Evolutionary conservation across 2,329 filamentous ascomycete species (phyloP).

Genomic region (Aspergillus hiratsukae): DNA sequence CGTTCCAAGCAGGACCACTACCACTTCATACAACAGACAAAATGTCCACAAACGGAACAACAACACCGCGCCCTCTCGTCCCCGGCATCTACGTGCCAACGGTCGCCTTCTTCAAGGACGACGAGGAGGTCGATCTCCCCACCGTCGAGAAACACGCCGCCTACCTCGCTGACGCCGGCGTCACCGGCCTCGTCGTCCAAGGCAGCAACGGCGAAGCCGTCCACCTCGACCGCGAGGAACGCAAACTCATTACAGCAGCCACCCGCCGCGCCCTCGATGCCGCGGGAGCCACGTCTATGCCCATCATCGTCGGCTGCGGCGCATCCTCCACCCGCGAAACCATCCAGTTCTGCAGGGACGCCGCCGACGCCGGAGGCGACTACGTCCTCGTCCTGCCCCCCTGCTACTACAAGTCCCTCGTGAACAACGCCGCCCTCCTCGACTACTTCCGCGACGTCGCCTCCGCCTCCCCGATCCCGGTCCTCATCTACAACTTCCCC

Average conservation of each 20-base stretch:
- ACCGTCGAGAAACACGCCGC: slow-evolving; percentile 59
- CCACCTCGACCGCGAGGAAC: slow-evolving; percentile 67
- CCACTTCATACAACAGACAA: neutral
- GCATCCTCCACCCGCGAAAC: slow-evolving; percentile 70
- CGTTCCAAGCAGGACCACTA: neutral
- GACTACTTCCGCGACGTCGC: slow-evolving; percentile 65
- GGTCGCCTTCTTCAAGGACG: slow-evolving; percentile 65
- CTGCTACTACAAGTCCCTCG: slow-evolving; percentile 67
- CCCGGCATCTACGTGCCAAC: slow-evolving; percentile 68
- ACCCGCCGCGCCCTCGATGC: slow-evolving; percentile 66
- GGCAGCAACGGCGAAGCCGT: slow-evolving; percentile 82
- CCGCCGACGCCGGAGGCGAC: slow-evolving; percentile 65
- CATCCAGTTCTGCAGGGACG: slow-evolving; percentile 64
- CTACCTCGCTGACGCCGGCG: slow-evolving; percentile 66
- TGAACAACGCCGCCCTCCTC: slow-evolving; percentile 56
- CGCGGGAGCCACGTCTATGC: slow-evolving; percentile 61
- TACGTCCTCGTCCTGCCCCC: slow-evolving; percentile 73
- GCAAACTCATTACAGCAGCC: slow-evolving; percentile 62
- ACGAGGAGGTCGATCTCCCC: slow-evolving; percentile 62
- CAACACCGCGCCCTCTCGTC: slow-evolving; percentile 25
- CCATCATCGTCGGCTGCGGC: slow-evolving; percentile 72
- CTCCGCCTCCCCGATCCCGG: slow-evolving; percentile 55
- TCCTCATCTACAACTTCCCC: slow-evolving; percentile 71
- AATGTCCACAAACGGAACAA: slow-evolving; percentile 22
- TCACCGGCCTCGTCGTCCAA: slow-evolving; percentile 70